Evolutionary conservation across 2,329 filamentous ascomycete genomes (phyloP), one percentile per base, ranked within the genome.

Genomic region (Aureobasidium uvarum): DNA sequence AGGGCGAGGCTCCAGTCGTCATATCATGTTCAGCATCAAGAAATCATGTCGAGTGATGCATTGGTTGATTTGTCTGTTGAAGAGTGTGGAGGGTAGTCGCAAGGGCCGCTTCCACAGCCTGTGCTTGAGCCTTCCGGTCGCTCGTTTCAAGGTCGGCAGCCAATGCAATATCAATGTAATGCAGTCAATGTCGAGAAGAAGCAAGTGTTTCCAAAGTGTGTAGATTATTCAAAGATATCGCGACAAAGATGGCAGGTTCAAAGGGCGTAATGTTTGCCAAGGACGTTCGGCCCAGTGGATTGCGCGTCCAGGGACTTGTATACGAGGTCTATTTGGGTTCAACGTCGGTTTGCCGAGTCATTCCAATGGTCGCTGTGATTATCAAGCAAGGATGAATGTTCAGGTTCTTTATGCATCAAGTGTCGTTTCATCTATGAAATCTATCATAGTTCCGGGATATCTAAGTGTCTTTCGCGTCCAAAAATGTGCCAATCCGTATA

Each of bases 341-440:
- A 46, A 23, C 43, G 20, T 46, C 43, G 20, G 20, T 6, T 13
- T 23, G 8, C 2, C 33, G n/a, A 52, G 4, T 14, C 18, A 51
- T 1, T 23, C 2, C 43, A 13, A 2, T 25, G 5, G n/a, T 45
- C 41, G n/a, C n/a, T 45, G n/a, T 45, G n/a, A 20, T 43, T n/a
- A 4, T n/a, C 18, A n/a, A 20, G 18, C 18, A n/a, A 20, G 18
- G 18, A 31, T 31, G 28, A 6, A 7, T 4, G 1, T 1, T 43
- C 18, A 52, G 28, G 5, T 10, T 20, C 13, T 56, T 18, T 45
- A 10, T 41, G 20, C 54, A 43, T 58, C 54, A 58, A 31, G 23
- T 52, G 46, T 62, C 59, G 43, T 62, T 62, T 62, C 46, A 36
- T 62, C 59, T 62, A 62, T 62, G 48, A 43, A 36, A 2, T 11